phyloP scores from a whole-genome alignment of 345 rosid genomes.

The Eucalyptus cladocalyx region DNA sequence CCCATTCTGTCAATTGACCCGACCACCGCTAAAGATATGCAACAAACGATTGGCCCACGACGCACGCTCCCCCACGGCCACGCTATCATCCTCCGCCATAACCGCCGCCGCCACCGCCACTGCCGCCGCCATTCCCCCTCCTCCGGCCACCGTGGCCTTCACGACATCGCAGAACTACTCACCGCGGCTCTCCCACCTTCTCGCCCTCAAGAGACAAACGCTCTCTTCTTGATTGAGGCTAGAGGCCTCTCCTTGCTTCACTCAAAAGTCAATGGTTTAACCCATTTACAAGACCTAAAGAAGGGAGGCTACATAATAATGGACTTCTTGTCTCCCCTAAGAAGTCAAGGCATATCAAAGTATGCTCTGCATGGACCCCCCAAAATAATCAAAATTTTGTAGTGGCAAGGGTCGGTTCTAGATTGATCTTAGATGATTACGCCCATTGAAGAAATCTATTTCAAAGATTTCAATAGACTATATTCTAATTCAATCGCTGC shows the following conservation, averaged over 20 bases:
- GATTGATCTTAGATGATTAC: neutral
- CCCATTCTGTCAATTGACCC: neutral
- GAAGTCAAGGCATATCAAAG: neutral
- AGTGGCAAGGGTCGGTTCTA: neutral
- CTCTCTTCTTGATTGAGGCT: neutral
- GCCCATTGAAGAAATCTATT: neutral
- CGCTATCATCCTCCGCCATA: neutral
- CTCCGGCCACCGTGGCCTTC: constrained; percentile 17
- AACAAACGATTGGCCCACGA: neutral
- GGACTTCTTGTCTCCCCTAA: neutral
- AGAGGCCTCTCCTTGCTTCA: neutral
- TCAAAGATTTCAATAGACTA: neutral
- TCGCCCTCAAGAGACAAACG: neutral
- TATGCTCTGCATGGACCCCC: neutral
- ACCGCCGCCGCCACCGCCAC: neutral
- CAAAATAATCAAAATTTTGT: neutral
- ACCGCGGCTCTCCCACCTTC: constrained; percentile 18
- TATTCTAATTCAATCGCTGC: neutral
- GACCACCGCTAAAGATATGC: neutral
- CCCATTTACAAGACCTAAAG: neutral
- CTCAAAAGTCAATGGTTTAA: neutral
- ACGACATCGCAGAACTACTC: constrained; percentile 47
- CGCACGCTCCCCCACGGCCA: neutral
- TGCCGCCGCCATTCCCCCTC: neutral
- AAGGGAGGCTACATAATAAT: neutral